Evolutionary conservation across 305 asterid species (phyloP), one percentile per base, ranked within the genome.

Genomic region (Ilex paraguariensis): DNA sequence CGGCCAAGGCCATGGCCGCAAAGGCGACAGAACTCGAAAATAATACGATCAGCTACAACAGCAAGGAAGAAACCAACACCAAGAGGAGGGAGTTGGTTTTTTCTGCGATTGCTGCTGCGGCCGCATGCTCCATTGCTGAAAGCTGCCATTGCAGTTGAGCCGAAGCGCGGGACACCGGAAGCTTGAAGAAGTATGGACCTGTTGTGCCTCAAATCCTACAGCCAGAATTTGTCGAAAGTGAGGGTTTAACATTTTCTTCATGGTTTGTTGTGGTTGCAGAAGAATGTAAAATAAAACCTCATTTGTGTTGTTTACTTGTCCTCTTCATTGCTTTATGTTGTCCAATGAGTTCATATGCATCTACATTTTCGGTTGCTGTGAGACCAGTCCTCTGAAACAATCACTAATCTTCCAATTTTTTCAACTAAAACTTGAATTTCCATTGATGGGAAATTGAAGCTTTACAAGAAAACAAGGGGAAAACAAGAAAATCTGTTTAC

Each of bases 171-270:
- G 36, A 65, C 68, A 0, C 44, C 56, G 0, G 91, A 82, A 0
- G 95, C 95, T 0, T 66, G 68, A 90, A 90, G 92, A 90, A 85
- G 86, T 90, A 87, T 6, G 93, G 75, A 2, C 82, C 86, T 6
- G 36, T 90, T 87, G 95, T 60, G 94, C 82, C 11, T 81, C 95
- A 9, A 90, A 70, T 69, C 97, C 97, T 52, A 90, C 97, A 3
- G 94, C 97, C 59, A 82, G 72, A 30, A 78, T 90, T 64, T 90
- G 95, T 67, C 87, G 57, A 71, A 59, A 72, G 12, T 79, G 59
- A 70, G 32, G 13, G 15, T 57, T 21, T 9, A 11, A 13, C 13
- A 10, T 32, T 5, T n/a, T 57, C 48, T 57, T 57, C 36, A 55
- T 28, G 28, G 2, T 21, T 21, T 21, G 28, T 21, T 21, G 28